Evolutionary conservation across 108 stramenopile species (phyloP).

Genomic region (Hondaea fermentalgiana): DNA sequence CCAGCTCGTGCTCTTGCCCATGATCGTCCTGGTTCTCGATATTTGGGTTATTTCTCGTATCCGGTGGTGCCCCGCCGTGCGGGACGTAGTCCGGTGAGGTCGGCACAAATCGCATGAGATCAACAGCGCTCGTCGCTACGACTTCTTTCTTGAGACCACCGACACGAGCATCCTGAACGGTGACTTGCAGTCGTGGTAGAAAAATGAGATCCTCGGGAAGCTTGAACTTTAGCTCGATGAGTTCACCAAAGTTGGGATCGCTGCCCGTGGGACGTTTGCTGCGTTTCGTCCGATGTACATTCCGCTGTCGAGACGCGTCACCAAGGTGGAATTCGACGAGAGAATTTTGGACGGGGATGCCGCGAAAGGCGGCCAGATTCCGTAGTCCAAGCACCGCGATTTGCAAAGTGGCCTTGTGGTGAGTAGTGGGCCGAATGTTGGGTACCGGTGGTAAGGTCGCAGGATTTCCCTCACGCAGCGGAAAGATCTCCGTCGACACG

Average conservation of each 20-base stretch:
- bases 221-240: constrained; percentile 22
- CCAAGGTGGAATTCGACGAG: constrained; percentile 41
- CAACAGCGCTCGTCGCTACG: constrained; percentile 36
- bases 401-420: constrained; percentile 19
- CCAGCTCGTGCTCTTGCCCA: constrained; percentile 16
- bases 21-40: not conserved
- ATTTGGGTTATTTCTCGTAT: not conserved
- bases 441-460: not conserved
- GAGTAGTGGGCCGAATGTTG: constrained; percentile 22
- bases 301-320: not conserved
- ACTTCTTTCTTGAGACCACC: constrained; percentile 39
- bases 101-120: constrained; percentile 22
- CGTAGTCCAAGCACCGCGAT: constrained; percentile 41
- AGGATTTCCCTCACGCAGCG: not conserved
- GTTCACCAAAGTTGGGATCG: constrained; percentile 51
- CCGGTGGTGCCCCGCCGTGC: not conserved
- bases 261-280: constrained; percentile 33
- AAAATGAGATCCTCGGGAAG: constrained; percentile 41
- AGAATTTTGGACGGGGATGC: constrained; percentile 29
- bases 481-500: constrained; percentile 30
- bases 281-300: not conserved
- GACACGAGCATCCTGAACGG: constrained; percentile 32
- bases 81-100: not conserved
- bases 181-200: constrained; percentile 35
- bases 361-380: constrained; percentile 31